Evolutionary conservation across 2,329 filamentous ascomycete species (phyloP), one percentile per base, ranked within the genome.

Genomic region (Mollisia scopiformis): DNA sequence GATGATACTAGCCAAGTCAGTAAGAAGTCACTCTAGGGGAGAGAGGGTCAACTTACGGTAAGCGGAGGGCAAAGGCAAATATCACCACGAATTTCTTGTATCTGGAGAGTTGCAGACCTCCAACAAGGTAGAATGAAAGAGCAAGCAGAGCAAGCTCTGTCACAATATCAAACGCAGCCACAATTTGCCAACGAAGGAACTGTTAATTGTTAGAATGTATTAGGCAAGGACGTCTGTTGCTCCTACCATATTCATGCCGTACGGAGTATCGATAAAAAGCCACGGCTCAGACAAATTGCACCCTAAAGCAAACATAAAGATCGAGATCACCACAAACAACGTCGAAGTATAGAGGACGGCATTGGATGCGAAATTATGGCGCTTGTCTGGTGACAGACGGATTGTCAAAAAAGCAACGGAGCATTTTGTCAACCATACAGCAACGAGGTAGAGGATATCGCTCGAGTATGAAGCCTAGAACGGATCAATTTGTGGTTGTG

Each of bases 391-490:
- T 2, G 79, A 79, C 16, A 82, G 70, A 5, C 79, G 78, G 21
- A 79, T 69, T 56, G 79, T 76, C 11, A 82, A 75, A 16, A 77
- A 72, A 6, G 76, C 72, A 37, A 80, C 73, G 8, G 76, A 76
- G 57, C 72, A 72, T 64, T 82, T 81, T 3, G 78, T 77, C 16
- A 80, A 69, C 62, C 76, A 79, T 21, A 80, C 63, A 0, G 73
- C 69, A 31, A 78, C 41, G 43, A 82, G 64, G 55, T 76, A 78
- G 57, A 82, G 71, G n/a, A 80, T 68, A 60, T 82, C 76, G 61
- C 74, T 74, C 41, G 73, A 68, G 57, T 76, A 77, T 33, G 75
- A 69, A 19, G 71, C 69, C 75, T 78, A 53, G 5, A 21, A 30
- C 16, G 16, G 11, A n/a, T 57, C 3, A 59, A 31, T 16, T 14